Base-by-base conservation (phyloP, 2,329 filamentous ascomycete genomes). In the Fusarium lyarnte region DNA sequence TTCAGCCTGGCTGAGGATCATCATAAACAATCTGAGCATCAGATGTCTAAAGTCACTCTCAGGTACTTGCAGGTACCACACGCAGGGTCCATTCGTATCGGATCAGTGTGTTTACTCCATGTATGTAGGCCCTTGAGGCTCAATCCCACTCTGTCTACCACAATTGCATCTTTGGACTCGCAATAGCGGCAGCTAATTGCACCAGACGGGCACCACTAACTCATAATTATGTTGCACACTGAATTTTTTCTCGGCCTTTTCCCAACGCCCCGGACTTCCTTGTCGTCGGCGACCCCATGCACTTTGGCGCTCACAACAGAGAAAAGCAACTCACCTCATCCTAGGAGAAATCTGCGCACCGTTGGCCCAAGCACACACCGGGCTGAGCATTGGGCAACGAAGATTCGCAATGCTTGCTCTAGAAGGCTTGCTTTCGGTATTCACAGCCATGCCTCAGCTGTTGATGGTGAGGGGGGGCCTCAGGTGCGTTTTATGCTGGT, bases 121-220 rank as follows among this genome's bases (percentile, higher is more conserved):
- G 45, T 38, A 16, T 21, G 33, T 21, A 46, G 45, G 54, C 57
- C 36, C 23, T 57, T 33, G 53, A 54, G 58, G 66, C 66, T 71
- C 58, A 64, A 68, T 65, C 39, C 66, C 58, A 63, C 70, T 60
- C 55, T 61, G 58, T 36, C 51, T 46, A 49, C 57, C 62, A n/a
- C 19, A 57, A 45, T 65, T 43, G 21, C 31, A 58, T 49, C 25
- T 64, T 45, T 42, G 45, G 35, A 53, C 58, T 74, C 73, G 68
- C 71, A 69, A 77, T 76, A 47, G 60, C 25, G 47, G 42, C 62
- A 61, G 62, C 63, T 53, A 66, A 76, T 73, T 75, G 70, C 73
- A 75, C 45, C 38, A 66, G 53, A 46, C 46, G 46, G 36, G 38
- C 52, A 64, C 53, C 27, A 57, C 58, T 38, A 36, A 35, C 39